Conservation (phyloP, 148 eudicot genomes). For the Tetragonia tetragonoides region DNA sequence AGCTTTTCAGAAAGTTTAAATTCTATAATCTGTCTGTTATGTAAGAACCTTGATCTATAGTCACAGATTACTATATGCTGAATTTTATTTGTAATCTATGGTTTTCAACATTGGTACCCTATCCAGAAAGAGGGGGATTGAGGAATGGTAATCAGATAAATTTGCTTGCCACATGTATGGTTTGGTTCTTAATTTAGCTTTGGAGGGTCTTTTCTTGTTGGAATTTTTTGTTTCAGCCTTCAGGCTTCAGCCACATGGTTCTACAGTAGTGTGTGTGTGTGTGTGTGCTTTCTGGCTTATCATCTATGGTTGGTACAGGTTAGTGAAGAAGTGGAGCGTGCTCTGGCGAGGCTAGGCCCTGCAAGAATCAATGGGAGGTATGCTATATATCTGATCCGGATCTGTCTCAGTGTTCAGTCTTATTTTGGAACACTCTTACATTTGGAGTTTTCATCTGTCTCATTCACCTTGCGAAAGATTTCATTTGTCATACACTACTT, state of each 20-base stretch:
- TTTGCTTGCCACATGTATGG: background rate
- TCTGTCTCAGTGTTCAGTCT: background rate
- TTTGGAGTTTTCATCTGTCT: no score
- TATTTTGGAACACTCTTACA: background rate
- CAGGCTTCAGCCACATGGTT: background rate
- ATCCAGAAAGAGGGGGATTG: background rate
- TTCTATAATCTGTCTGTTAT: no score
- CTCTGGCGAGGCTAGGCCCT: constrained; percentile 77
- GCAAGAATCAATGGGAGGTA: constrained; percentile 68
- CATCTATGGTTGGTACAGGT: constrained; percentile 47
- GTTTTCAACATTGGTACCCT: background rate
- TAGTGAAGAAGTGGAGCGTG: constrained; percentile 98
- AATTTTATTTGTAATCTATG: no score
- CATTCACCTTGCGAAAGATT: no score
- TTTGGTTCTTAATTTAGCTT: background rate
- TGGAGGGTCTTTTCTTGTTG: background rate
- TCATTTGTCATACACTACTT: no score
- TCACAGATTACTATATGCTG: background rate
- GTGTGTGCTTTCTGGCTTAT: background rate
- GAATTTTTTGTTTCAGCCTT: background rate
- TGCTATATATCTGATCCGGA: background rate
- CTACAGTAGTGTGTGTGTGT: background rate
- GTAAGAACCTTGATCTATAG: background rate
- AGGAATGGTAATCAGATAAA: background rate
- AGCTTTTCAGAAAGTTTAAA: background rate